A percentile compares a stretch with the other conserved stretches of the same genome.
These are phyloP conservation scores for Nemania sp. DNA, from an alignment of 2,329 filamentous ascomycete species.

Conservation along the genomic window DNA sequence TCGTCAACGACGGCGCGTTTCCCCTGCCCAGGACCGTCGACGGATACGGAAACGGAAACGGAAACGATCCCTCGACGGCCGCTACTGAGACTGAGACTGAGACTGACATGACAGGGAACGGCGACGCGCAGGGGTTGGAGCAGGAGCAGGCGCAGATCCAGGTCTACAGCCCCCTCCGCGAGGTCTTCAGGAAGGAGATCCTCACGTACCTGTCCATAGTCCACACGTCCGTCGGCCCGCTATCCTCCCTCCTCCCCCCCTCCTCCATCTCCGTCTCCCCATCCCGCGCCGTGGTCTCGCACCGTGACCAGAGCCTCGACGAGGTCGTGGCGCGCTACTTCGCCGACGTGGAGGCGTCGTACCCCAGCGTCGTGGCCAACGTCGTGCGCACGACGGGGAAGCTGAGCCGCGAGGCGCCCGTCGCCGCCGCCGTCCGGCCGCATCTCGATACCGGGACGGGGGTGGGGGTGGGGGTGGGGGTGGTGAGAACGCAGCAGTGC, in stretches of 20 bases:
- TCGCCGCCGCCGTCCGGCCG: background rate
- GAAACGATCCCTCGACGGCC: background rate
- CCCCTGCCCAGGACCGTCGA: constrained; percentile 32
- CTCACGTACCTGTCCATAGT: constrained; percentile 65
- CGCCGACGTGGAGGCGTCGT: constrained; percentile 79
- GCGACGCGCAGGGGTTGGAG: background rate
- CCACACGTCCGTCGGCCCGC: background rate
- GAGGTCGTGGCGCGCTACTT: constrained; percentile 91
- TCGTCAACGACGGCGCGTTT: constrained; percentile 73
- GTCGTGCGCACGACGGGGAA: constrained; percentile 92
- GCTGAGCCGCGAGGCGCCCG: constrained; percentile 54
- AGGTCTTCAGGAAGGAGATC: constrained; percentile 83
- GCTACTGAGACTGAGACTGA: background rate
- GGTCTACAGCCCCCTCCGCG: constrained; percentile 80
- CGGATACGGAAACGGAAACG: too few relatives aligned
- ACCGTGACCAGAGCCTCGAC: constrained; percentile 85
- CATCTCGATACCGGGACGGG: constrained; percentile 7
- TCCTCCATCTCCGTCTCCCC: too few relatives aligned
- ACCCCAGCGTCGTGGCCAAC: constrained; percentile 91
- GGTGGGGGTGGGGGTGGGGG: background rate
- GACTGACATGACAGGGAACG: background rate
- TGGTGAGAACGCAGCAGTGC: constrained; percentile 49
- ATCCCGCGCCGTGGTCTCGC: constrained; percentile 56
- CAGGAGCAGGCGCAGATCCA: constrained; percentile 38
- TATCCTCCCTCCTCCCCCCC: background rate